These are phyloP conservation scores for Oryza meyeriana DNA, from an alignment of 176 grass and related monocot species.

Conservation along the genomic window DNA sequence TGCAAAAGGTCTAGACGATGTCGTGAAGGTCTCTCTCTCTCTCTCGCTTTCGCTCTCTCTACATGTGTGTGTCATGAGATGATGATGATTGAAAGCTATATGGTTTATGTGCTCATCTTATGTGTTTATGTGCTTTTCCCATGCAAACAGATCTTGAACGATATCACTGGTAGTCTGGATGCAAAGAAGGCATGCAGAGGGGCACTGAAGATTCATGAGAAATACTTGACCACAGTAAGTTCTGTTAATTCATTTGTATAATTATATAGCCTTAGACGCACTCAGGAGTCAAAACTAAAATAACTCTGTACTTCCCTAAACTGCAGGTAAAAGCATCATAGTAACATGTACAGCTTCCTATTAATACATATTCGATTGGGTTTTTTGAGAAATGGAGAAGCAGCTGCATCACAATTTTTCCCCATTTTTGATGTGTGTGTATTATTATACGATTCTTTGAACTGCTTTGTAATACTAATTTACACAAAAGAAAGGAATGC, in stretches of 20 bases:
- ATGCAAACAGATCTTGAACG: slow-evolving; percentile 74
- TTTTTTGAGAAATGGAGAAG: slow-evolving; percentile 13
- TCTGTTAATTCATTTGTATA: slow-evolving; percentile 7
- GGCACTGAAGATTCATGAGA: slow-evolving; percentile 81
- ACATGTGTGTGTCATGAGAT: not conserved
- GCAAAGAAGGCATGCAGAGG: slow-evolving; percentile 83
- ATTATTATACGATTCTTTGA: slow-evolving; percentile 31
- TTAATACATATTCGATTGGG: slow-evolving; percentile 2
- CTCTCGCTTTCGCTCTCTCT: not conserved
- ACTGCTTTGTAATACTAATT: slow-evolving; percentile 18
- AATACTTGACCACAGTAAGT: slow-evolving; percentile 70
- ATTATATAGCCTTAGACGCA: not conserved
- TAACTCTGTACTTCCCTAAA: not conserved
- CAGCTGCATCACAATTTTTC: not conserved
- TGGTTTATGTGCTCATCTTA: slow-evolving; percentile 22
- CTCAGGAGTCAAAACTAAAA: not conserved
- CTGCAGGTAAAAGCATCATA: slow-evolving; percentile 68
- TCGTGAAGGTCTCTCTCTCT: slow-evolving; percentile 75
- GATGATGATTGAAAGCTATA: slow-evolving; percentile 24
- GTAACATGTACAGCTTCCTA: slow-evolving; percentile 12
- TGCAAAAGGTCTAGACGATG: slow-evolving; percentile 92
- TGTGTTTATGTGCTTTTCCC: slow-evolving; percentile 23
- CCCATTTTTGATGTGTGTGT: slow-evolving; percentile 14
- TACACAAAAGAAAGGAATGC: slow-evolving; percentile 4
- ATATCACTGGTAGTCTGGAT: slow-evolving; percentile 90